Evolutionary conservation across 768 basidiomycete genomes (phyloP).

Genomic region (Termitomyces sp.): DNA sequence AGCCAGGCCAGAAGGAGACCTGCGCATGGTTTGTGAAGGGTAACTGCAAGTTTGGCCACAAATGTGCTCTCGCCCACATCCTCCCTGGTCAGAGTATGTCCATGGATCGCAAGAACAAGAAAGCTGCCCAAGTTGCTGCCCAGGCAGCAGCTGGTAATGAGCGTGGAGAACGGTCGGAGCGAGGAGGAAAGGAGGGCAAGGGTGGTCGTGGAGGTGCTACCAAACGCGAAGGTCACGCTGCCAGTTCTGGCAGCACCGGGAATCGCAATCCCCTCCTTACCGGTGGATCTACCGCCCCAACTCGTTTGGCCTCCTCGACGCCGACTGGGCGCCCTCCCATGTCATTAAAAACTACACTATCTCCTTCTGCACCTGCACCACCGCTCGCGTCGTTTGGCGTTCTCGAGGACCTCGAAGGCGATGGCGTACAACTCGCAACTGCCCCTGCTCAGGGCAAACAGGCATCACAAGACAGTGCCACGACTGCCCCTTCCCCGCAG

Average conservation of each 20-base stretch:
- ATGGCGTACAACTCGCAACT: conserved; percentile 34
- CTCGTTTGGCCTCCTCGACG: conserved; percentile 35
- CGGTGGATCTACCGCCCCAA: conserved; percentile 66
- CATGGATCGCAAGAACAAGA: conserved; percentile 98
- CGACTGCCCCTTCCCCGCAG: neutral
- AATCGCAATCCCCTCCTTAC: conserved; percentile 36
- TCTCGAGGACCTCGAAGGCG: conserved; percentile 50
- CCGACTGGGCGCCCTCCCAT: conserved; percentile 53
- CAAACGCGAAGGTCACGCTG: conserved; percentile 29
- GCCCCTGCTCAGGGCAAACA: conserved; percentile 37
- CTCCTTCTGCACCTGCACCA: conserved; percentile 76
- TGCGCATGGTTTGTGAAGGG: conserved; percentile 94
- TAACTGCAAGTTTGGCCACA: conserved; percentile 64
- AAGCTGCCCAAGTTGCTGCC: conserved; percentile 71
- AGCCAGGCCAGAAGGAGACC: conserved; percentile 77
- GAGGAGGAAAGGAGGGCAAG: conserved; percentile 21
- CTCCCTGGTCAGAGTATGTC: conserved; percentile 91
- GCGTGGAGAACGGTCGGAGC: conserved; percentile 23
- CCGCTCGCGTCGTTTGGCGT: conserved; percentile 66
- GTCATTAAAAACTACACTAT: conserved; percentile 64
- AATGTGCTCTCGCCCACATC: conserved; percentile 93
- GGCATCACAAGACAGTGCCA: conserved; percentile 14
- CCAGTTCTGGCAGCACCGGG: conserved; percentile 16
- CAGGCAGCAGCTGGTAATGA: conserved; percentile 33
- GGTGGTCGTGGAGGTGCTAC: conserved; percentile 29